These are phyloP conservation scores for Trichoderma harzianum DNA, from an alignment of 2,329 filamentous ascomycete species.

Conservation along the genomic window DNA sequence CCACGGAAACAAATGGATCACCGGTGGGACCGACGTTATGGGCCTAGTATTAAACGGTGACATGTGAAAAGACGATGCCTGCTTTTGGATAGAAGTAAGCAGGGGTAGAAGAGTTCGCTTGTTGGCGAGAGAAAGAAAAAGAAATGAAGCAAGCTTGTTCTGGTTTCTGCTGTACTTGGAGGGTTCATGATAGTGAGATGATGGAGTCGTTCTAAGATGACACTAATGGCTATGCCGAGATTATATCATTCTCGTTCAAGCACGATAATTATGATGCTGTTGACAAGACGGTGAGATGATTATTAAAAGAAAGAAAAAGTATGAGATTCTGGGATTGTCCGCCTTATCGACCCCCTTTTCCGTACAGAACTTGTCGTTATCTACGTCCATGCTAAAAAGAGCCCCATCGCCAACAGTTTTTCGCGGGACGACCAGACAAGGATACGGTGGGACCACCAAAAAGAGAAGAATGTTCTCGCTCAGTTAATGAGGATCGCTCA, in stretches of 20 bases:
- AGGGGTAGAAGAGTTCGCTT: background rate
- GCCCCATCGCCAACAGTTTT: background rate
- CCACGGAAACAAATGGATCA: background rate
- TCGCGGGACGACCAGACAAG: background rate
- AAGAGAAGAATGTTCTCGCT: background rate
- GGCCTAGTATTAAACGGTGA: background rate
- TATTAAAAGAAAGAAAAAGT: background rate
- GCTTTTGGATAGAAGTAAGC: background rate
- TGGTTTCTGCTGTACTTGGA: background rate
- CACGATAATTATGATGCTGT: background rate
- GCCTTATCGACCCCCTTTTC: background rate
- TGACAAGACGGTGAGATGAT: background rate
- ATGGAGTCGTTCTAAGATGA: background rate
- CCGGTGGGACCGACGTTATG: background rate
- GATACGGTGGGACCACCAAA: background rate
- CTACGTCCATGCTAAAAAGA: background rate
- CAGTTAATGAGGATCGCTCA: background rate
- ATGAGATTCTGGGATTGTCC: background rate
- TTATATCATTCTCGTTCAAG: background rate
- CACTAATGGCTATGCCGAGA: background rate
- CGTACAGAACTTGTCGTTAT: background rate
- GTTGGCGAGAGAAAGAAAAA: background rate
- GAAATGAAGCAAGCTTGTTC: background rate
- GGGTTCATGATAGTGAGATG: background rate
- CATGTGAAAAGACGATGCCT: background rate